phyloP scores from a whole-genome alignment of 1,139 yeast species.

The Dujonia santamariae region DNA sequence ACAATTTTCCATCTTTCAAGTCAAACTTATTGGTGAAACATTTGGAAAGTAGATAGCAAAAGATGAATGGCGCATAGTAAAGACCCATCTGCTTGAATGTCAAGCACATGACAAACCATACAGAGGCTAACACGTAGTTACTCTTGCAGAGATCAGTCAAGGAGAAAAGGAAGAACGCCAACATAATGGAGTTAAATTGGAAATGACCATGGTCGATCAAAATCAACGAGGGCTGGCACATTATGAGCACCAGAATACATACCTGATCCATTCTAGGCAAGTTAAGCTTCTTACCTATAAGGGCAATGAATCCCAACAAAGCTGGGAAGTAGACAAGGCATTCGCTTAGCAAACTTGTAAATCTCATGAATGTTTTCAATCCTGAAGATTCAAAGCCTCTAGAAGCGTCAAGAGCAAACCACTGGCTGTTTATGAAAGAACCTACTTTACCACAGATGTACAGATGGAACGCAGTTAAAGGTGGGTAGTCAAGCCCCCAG shows the following conservation, averaged over 20 bases:
- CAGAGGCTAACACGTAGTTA: constrained; percentile 65
- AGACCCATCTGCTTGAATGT: constrained; percentile 95
- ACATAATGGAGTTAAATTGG: constrained; percentile 92
- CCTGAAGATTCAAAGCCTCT: constrained; percentile 70
- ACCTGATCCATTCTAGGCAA: constrained; percentile 72
- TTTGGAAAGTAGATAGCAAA: constrained; percentile 66
- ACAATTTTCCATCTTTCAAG: constrained; percentile 9
- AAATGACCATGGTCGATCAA: constrained; percentile 97
- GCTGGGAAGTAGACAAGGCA: constrained; percentile 76
- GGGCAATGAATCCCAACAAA: constrained; percentile 61
- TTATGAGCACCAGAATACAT: constrained; percentile 66
- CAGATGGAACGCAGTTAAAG: constrained; percentile 91
- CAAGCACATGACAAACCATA: constrained; percentile 74
- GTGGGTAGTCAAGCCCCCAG: constrained; percentile 99
- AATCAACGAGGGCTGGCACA: constrained; percentile 78
- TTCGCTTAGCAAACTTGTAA: constrained; percentile 76
- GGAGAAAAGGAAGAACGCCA: constrained; percentile 74
- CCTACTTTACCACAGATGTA: constrained; percentile 79
- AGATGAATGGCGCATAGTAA: constrained; percentile 87
- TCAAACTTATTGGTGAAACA: constrained; percentile 22
- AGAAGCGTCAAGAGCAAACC: constrained; percentile 76
- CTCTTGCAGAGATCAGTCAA: constrained; percentile 65
- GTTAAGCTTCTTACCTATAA: constrained; percentile 58
- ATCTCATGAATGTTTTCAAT: constrained; percentile 80
- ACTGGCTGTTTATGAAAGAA: constrained; percentile 50